Evolutionary conservation across 2,329 filamentous ascomycete genomes (phyloP).

Genomic region (Stagonosporopsis cucurbitacearum): DNA sequence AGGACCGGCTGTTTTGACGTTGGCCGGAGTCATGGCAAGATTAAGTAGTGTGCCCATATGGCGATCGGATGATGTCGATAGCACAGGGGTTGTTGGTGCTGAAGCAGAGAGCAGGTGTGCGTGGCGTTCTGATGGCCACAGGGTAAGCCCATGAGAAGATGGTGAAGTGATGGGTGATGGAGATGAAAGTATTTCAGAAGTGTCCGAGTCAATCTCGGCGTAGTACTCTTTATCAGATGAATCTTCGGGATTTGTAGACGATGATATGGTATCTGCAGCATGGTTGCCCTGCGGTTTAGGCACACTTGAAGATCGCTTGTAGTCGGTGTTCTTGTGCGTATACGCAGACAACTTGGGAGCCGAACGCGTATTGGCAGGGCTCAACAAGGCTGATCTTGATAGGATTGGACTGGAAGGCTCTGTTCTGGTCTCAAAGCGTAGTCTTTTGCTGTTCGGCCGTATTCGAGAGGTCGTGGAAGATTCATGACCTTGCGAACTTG

Average conservation of each 20-base stretch:
- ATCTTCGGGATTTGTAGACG: conserved; percentile 37
- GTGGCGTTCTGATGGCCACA: conserved; percentile 39
- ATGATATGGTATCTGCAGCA: conserved; percentile 33
- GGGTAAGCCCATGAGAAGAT: conserved; percentile 22
- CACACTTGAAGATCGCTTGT: conserved; percentile 1
- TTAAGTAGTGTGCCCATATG: conserved; percentile 30
- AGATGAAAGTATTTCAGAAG: conserved; percentile 41
- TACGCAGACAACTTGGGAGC: conserved; percentile 17
- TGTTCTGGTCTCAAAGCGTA: conserved; percentile 28
- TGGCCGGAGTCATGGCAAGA: conserved; percentile 35
- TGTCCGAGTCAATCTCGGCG: conserved; percentile 41
- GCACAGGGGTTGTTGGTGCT: conserved; percentile 36
- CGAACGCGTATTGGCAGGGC: conserved; percentile 25
- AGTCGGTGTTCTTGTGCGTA: background rate
- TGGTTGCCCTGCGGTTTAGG: conserved; percentile 1
- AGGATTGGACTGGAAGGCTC: conserved; percentile 30
- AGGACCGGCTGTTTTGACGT: conserved; percentile 22
- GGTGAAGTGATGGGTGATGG: conserved; percentile 41
- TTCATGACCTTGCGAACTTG: conserved; percentile 37
- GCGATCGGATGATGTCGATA: conserved; percentile 23
- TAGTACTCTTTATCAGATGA: conserved; percentile 45
- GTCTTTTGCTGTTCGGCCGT: conserved; percentile 30
- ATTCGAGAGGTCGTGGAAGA: conserved; percentile 19
- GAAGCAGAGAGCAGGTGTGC: conserved; percentile 32
- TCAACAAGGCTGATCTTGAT: conserved; percentile 25